A percentile compares a stretch with the other conserved stretches of the same genome.
Evolutionary conservation across 2,329 filamentous ascomycete species (phyloP).

Genomic region (Paecilomyces dactylethromorphus): DNA sequence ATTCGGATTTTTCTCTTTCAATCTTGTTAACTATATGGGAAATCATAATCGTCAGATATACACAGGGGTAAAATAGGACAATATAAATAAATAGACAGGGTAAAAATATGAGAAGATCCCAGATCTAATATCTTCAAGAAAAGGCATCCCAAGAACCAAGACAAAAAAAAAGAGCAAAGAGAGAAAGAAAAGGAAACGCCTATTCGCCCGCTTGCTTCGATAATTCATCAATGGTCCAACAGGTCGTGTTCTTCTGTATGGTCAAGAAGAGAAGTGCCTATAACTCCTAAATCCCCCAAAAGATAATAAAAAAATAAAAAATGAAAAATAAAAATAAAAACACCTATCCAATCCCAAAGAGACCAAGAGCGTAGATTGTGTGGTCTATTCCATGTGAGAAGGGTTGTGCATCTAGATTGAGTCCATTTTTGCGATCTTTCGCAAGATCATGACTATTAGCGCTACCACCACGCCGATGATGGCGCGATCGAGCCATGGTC

Average conservation of each 20-base stretch:
- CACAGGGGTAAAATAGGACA: neutral
- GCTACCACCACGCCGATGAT: conserved; percentile 68
- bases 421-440: conserved; percentile 33
- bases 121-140: neutral
- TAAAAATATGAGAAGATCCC: neutral
- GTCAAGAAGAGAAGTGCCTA: too few relatives aligned
- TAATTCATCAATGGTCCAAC: neutral
- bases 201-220: neutral
- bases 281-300: neutral
- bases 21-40: neutral
- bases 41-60: neutral
- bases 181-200: neutral
- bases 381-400: neutral
- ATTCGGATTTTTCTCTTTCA: neutral
- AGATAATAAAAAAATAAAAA: too few relatives aligned
- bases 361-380: too few relatives aligned
- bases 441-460: conserved; percentile 62
- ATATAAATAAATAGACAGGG: neutral
- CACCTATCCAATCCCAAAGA: neutral
- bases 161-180: too few relatives aligned
- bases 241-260: too few relatives aligned
- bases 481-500: conserved; percentile 72
- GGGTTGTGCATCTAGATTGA: conserved; percentile 4
- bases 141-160: neutral
- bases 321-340: too few relatives aligned